Base-by-base conservation (phyloP, 371 early-diverging fungal genomes). In the Paraphysoderma sedebokerense region DNA sequence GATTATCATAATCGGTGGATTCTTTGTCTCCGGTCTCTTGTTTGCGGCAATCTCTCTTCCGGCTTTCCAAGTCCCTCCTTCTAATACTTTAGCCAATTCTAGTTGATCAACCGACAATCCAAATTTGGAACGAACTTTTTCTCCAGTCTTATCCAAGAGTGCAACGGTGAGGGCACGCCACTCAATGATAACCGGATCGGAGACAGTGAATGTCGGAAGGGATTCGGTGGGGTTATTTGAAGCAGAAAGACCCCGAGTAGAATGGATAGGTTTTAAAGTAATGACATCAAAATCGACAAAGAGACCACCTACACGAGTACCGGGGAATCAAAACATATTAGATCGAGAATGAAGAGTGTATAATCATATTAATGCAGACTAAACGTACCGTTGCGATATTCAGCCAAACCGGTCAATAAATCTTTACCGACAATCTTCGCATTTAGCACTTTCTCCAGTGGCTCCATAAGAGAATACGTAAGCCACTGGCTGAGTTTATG, bases 401-500 rank as follows among this genome's bases (percentile, higher is more conserved):
- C 93, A 9, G 93, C 82, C 33, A 92, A 62, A 8, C 93, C 93
- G 0, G 93, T 92, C 62, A 92, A 65, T 13, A 59, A 51, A 20
- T 77, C 75, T 4, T 71, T 55, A 6, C 78, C 79, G 13, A 60
- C 55, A 35, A 90, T 68, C 1, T 42, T 60, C 19, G 84, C 52
- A 32, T 59, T 64, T 17, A 77, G 56, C 9, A 75, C 49, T n/a
- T 62, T 61, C 45, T 72, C 69, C 20, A 89, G 58, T 1, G 81
- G 79, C 49, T 91, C 93, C 61, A 85, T 71, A 41, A 91, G 65
- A 0, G 88, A 88, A 61, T 90, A 91, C 1, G 89, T 85, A 28
- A 92, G 76, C 93, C 93, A 92, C 61, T 90, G 89, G 15, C 87
- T 84, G 33, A 92, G 70, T 51, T 92, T 92, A 62, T 92, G 91